These are phyloP conservation scores for Batkoa obscura DNA, from an alignment of 371 early-diverging fungal genomes.

Conservation along the genomic window DNA sequence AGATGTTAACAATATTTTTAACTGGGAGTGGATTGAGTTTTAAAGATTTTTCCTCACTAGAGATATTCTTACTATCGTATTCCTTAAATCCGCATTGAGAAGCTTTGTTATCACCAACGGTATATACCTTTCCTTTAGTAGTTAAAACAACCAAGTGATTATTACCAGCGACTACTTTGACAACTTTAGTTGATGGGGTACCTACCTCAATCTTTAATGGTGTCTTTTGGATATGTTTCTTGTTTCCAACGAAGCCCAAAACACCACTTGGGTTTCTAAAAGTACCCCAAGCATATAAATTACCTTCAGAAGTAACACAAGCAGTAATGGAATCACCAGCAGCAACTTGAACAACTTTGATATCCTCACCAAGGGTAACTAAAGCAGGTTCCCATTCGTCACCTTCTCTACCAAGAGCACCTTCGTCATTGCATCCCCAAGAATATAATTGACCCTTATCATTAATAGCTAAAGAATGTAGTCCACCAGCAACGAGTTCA, in stretches of 20 bases:
- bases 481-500: constrained; percentile 68
- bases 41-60: background rate
- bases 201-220: constrained; percentile 10
- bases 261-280: constrained; percentile 50
- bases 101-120: constrained; percentile 4
- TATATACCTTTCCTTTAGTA: constrained; percentile 9
- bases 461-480: constrained; percentile 75
- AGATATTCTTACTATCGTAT: background rate
- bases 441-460: constrained; percentile 54
- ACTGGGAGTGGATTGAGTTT: constrained; percentile 11
- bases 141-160: background rate
- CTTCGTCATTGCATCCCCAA: constrained; percentile 99
- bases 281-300: constrained; percentile 91
- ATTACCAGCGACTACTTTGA: background rate
- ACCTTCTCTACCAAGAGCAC: constrained; percentile 86
- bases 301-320: constrained; percentile 67
- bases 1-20: constrained; percentile 46
- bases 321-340: constrained; percentile 89
- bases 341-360: constrained; percentile 61
- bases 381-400: constrained; percentile 7
- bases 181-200: too few species aligned
- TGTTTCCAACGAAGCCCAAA: constrained; percentile 43
- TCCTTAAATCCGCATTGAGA: constrained; percentile 4
- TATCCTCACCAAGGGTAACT: constrained; percentile 32
- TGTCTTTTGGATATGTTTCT: constrained; percentile 30